Conservation (phyloP, 2,329 filamentous ascomycete species). For the Trichoderma sp. region DNA sequence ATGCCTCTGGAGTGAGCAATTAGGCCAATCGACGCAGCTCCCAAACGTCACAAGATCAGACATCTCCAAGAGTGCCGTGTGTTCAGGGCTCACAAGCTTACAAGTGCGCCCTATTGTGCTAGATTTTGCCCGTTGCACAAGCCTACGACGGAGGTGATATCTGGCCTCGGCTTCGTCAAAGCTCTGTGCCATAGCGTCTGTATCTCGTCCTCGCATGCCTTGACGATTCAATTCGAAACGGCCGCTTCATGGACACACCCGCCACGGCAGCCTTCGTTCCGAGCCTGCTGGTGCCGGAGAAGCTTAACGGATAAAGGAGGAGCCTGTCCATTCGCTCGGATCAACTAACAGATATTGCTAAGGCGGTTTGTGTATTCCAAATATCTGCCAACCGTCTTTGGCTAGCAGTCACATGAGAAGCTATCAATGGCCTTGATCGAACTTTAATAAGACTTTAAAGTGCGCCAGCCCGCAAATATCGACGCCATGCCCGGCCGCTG, state of each 20-base stretch:
- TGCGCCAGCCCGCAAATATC: background rate
- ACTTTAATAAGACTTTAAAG: background rate
- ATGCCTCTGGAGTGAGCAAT: background rate
- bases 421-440: background rate
- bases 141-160: background rate
- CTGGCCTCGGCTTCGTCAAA: background rate
- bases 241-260: background rate
- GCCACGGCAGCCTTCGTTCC: slow-evolving; percentile 15
- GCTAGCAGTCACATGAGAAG: background rate
- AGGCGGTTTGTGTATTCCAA: background rate
- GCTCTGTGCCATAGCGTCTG: background rate
- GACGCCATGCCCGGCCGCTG: background rate
- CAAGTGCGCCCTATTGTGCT: background rate
- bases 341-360: background rate
- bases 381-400: background rate
- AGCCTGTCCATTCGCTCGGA: background rate
- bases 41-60: background rate
- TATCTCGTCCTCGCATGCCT: background rate
- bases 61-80: background rate
- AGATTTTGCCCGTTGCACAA: background rate
- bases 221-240: background rate
- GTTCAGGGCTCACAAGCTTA: background rate
- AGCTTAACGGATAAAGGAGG: slow-evolving; percentile 22
- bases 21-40: background rate
- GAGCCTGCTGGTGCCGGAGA: slow-evolving; percentile 10